Base-by-base conservation (phyloP, 805 yeast genomes). In the Kodamaea leandrae region DNA sequence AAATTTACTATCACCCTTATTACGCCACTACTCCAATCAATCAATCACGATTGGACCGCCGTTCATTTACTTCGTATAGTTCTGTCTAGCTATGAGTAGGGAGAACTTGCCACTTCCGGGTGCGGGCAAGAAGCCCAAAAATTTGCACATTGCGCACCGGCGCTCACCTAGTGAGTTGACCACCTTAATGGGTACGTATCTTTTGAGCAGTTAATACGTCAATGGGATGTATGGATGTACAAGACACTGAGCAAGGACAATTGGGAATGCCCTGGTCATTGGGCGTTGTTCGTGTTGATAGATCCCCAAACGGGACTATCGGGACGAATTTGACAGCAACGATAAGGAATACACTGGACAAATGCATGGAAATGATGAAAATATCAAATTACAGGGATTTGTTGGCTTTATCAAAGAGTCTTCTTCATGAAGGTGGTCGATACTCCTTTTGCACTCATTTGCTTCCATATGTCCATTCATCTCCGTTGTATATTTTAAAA, bases 161-260 rank as follows among this genome's bases (percentile, higher is more conserved):
- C 77, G 96, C 46, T 85, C 97, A 2, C 97, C 97, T n/a, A 80
- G 90, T 51, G 99, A 93, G 61, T 72, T 93, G 60, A 91, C 98
- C 2, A 85, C 84, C 41, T 71, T 91, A 49, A 91, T 91, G 96
- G 73, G 83, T 18, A 23, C 34, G 41, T 44, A 39, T 35, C 20
- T 17, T 39, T 13, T 14, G 29, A 26, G 5, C 12, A 33, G 18
- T 7, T 13, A 6, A 33, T 8, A n/a, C 13, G 16, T 5, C 7
- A 27, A 6, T 6, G n/a, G 16, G 32, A 13, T 15, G 16, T 13
- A 27, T 27, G 12, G 6, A n/a, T 27, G n/a, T n/a, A n/a, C n/a
- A n/a, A n/a, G n/a, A n/a, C n/a, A n/a, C n/a, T n/a, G n/a, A n/a
- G n/a, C n/a, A n/a, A n/a, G n/a, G n/a, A n/a, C n/a, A n/a, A n/a